A percentile compares a stretch with the other conserved stretches of the same genome.
Evolutionary conservation across 805 yeast genomes (phyloP).

Genomic region (Ogataea trehaloabstinens): DNA sequence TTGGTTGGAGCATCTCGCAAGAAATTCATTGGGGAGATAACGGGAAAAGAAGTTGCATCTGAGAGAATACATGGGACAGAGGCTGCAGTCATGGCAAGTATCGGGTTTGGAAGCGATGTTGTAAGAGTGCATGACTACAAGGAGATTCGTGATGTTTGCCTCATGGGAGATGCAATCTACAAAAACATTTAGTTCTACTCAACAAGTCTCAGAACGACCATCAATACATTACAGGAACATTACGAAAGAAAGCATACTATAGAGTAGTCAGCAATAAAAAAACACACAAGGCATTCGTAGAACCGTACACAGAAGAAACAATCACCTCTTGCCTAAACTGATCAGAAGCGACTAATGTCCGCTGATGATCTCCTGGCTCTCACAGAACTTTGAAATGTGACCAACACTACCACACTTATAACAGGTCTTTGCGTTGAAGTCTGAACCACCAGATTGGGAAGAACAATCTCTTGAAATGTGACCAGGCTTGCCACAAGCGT

Average conservation of each 20-base stretch:
- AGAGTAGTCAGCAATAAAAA: not conserved
- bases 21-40: slow-evolving; percentile 74
- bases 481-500: slow-evolving; percentile 88
- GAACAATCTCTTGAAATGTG: slow-evolving; percentile 86
- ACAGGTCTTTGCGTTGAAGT: slow-evolving; percentile 54
- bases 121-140: slow-evolving; percentile 85
- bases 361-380: slow-evolving; percentile 7
- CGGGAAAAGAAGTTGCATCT: slow-evolving; percentile 52
- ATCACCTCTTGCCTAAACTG: no score
- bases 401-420: slow-evolving; percentile 78
- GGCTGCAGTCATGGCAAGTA: slow-evolving; percentile 69
- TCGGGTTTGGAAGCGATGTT: slow-evolving; percentile 72
- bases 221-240: slow-evolving; percentile 2
- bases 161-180: slow-evolving; percentile 74
- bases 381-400: slow-evolving; percentile 83
- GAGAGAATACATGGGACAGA: slow-evolving; percentile 77
- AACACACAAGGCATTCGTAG: not conserved
- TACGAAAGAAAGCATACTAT: slow-evolving; percentile 1
- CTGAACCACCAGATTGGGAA: slow-evolving; percentile 49
- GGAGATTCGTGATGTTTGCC: slow-evolving; percentile 50
- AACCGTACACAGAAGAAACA: no score
- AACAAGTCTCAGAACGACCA: not conserved
- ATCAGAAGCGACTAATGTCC: not conserved
- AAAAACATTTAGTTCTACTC: slow-evolving; percentile 19
- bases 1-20: slow-evolving; percentile 89